Conservation (phyloP, 2,329 filamentous ascomycete species). For the Neurospora crassa region DNA sequence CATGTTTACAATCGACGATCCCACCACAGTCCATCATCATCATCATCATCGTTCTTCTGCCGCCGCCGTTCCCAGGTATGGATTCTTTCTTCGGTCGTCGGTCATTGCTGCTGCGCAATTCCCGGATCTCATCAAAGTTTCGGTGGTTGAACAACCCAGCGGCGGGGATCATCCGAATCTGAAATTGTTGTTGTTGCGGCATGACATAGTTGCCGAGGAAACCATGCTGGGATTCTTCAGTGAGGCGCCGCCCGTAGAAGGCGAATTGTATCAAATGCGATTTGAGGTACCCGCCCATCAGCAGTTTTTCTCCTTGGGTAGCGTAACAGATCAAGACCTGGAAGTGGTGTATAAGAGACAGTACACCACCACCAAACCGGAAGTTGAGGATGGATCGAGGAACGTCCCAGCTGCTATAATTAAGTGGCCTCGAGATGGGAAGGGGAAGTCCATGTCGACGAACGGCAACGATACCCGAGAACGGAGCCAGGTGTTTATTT, state of each 20-base stretch:
- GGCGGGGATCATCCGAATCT: conserved; percentile 17
- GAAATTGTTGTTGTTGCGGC: conserved; percentile 16
- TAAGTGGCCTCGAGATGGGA: not conserved
- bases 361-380: not conserved
- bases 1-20: conserved; percentile 10
- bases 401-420: not conserved
- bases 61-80: conserved; percentile 27
- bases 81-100: conserved; percentile 29
- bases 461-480: not conserved
- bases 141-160: conserved; percentile 2
- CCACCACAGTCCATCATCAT: conserved; percentile 6
- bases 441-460: not conserved
- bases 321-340: not conserved
- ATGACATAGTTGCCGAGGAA: conserved; percentile 23
- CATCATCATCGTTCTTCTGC: conserved; percentile 6
- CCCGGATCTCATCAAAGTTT: conserved; percentile 28
- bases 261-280: not conserved
- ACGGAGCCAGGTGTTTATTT: not conserved
- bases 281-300: not conserved
- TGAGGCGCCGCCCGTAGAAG: conserved; percentile 1
- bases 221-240: conserved; percentile 24
- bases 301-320: not conserved
- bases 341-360: not conserved
- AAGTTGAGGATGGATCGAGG: not conserved
- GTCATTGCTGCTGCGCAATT: conserved; percentile 23